Percentiles rank a stretch among this genome's conserved stretches.
These are phyloP conservation scores for Tuber indicum DNA, from an alignment of 495 filamentous ascomycete genomes.

Conservation along the genomic window DNA sequence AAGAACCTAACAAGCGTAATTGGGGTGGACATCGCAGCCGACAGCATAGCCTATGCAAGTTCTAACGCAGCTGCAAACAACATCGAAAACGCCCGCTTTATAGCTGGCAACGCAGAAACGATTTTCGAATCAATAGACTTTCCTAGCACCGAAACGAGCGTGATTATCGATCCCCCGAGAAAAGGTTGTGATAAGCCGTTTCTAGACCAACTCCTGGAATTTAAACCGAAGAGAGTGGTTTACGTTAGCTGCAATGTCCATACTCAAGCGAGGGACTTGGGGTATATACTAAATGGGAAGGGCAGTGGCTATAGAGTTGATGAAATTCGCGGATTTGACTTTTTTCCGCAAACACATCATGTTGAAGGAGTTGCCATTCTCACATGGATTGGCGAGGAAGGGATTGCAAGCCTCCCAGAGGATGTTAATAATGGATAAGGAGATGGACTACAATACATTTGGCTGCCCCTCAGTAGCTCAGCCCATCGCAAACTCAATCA, in stretches of 20 bases:
- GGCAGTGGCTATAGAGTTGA: constrained; percentile 74
- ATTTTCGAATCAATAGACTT: constrained; percentile 70
- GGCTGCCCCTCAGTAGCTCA: not conserved
- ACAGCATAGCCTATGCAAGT: constrained; percentile 67
- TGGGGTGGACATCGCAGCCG: constrained; percentile 63
- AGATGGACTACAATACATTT: not conserved
- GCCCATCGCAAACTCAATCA: not conserved
- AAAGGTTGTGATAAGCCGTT: constrained; percentile 91
- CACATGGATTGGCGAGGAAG: constrained; percentile 37
- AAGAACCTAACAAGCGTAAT: constrained; percentile 64
- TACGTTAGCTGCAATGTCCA: constrained; percentile 98
- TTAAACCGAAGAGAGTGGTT: constrained; percentile 67
- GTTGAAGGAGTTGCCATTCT: constrained; percentile 90
- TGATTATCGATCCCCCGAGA: constrained; percentile 87
- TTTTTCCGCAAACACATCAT: constrained; percentile 96
- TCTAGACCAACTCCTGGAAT: constrained; percentile 68
- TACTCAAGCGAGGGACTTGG: constrained; percentile 88
- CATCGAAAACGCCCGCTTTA: constrained; percentile 62
- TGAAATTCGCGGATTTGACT: constrained; percentile 88
- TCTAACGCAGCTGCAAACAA: constrained; percentile 71
- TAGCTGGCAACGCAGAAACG: constrained; percentile 72
- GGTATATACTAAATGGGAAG: constrained; percentile 41
- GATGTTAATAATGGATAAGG: not conserved
- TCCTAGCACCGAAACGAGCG: constrained; percentile 70
- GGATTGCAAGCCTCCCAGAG: not conserved